Percentiles rank a stretch among this genome's conserved stretches.
Conservation (phyloP, 768 basidiomycete genomes). For the Boletus eberwhitei region DNA sequence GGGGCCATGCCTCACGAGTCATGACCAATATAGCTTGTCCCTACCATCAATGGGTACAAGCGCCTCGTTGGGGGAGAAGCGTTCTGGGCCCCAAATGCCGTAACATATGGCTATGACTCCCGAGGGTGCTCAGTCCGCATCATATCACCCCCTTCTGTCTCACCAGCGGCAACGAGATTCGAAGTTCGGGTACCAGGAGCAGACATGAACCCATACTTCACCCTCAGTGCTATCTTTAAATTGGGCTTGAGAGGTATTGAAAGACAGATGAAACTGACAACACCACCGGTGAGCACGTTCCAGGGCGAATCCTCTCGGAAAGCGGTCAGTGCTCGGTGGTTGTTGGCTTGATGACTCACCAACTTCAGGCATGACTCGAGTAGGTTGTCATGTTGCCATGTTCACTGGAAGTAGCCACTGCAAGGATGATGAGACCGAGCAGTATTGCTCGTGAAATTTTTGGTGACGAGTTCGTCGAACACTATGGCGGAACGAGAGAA, state of each 20-base stretch:
- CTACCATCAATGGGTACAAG: constrained; percentile 96
- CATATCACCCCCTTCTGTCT: constrained; percentile 87
- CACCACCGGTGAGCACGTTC: constrained; percentile 58
- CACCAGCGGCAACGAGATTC: constrained; percentile 77
- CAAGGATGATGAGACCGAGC: constrained; percentile 69
- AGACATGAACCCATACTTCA: constrained; percentile 93
- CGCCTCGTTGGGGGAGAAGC: constrained; percentile 90
- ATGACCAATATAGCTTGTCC: constrained; percentile 55
- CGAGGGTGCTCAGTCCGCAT: constrained; percentile 90
- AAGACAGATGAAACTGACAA: constrained; percentile 63
- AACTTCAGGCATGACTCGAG: not conserved
- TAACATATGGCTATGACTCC: constrained; percentile 95
- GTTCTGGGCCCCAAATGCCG: constrained; percentile 91
- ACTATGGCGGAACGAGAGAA: constrained; percentile 92
- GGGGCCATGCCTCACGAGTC: not conserved
- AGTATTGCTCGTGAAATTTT: constrained; percentile 87
- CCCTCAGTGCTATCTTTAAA: constrained; percentile 82
- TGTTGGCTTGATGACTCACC: not conserved
- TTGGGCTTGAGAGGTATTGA: constrained; percentile 87
- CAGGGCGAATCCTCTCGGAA: constrained; percentile 43
- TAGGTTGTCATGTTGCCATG: constrained; percentile 74
- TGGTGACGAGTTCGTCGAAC: constrained; percentile 89
- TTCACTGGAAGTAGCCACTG: constrained; percentile 77
- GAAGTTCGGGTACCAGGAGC: constrained; percentile 96
- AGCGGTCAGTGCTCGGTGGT: constrained; percentile 47